Base-by-base conservation (phyloP, 2,329 filamentous ascomycete genomes). In the Aureobasidium pullulans region DNA sequence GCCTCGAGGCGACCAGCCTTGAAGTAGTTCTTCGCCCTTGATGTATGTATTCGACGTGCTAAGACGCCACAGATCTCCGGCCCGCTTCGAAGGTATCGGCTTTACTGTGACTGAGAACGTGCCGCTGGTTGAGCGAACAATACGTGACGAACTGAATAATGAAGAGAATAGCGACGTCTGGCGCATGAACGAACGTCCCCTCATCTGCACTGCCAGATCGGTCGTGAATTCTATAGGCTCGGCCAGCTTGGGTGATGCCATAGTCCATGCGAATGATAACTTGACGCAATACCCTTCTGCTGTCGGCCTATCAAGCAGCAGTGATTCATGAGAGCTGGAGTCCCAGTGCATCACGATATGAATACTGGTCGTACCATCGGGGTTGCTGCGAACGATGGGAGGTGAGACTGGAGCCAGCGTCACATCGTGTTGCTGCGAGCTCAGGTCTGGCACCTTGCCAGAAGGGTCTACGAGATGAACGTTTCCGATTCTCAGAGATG, bases 301-400 rank as follows among this genome's bases (percentile, higher is more conserved):
- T 1, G 94, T 97, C 1, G 90, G 87, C 29, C 93, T 86, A 73
- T 99, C 92, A n/a, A 99, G 83, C 13, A 97, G 80, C n/a, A 96
- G 78, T 6, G 94, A 96, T 63, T 85, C 86, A 72, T 99, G 94
- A 65, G 94, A 80, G 68, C 91, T 96, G 0, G 93, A 96, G 70
- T 99, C 94, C 94, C 94, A 99, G 69, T 97, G 92, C 0, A 89
- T 91, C n/a, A 88, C 82, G 44, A 97, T 80, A 1, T 87, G 92
- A 39, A 96, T 86, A 70, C 88, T 91, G 37, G 86, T 87, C 0
- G 92, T 96, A 39, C 94, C 94, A 70, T 97, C 95, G 28, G 89
- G 84, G 69, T 96, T 95, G 60, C 89, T 85, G 63, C 87, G 88
- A 64, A 96, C 87, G 59, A 85, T 81, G 0, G 94, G 93, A 49